Conservation (phyloP, 768 basidiomycete species). For the Dentipellis fragilis region DNA sequence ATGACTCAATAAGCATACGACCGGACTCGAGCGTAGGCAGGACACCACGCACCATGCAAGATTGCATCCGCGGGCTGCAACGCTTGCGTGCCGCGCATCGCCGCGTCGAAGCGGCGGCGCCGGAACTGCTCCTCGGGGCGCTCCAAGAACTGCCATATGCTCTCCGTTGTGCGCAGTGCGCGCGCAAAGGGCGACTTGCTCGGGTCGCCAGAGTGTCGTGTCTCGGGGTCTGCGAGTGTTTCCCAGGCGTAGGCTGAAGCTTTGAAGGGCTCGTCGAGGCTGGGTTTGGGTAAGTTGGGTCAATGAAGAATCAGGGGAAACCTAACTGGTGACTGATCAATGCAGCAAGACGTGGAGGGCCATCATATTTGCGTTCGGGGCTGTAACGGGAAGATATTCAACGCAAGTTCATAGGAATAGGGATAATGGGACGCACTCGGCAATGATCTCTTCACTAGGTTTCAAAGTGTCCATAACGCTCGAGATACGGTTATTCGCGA, state of each 20-base stretch:
- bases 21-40: background rate
- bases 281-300: background rate
- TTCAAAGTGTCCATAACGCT: background rate
- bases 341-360: conserved; percentile 13
- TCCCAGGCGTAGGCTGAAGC: conserved; percentile 13
- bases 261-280: conserved; percentile 10
- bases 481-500: conserved; percentile 15
- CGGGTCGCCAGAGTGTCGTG: background rate
- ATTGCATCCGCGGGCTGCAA: background rate
- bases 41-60: background rate
- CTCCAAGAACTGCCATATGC: background rate
- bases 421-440: background rate
- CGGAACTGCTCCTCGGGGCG: background rate
- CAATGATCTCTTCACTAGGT: conserved; percentile 6
- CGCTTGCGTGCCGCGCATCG: background rate
- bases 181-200: conserved; percentile 4
- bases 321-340: conserved; percentile 10
- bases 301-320: background rate
- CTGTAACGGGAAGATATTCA: background rate
- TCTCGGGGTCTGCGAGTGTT: conserved; percentile 10
- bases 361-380: conserved; percentile 14
- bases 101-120: conserved; percentile 1
- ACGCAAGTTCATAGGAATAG: background rate
- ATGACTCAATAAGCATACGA: background rate
- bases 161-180: background rate